Conservation (phyloP, 2,329 filamentous ascomycete species). For the Chaetomium sp. region DNA sequence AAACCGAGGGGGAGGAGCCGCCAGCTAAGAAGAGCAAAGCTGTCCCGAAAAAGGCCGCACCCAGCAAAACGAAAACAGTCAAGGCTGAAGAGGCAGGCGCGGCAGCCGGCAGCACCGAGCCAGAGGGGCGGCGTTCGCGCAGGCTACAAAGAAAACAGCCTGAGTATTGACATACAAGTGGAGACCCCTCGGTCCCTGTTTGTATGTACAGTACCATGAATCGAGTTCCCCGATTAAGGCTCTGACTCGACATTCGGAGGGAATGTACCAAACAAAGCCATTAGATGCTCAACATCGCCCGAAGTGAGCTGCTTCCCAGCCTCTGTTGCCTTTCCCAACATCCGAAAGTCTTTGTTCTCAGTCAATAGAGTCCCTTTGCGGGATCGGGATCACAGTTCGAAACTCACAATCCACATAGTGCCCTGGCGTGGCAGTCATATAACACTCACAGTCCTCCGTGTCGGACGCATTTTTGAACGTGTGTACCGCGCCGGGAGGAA, state of each 20-base stretch:
- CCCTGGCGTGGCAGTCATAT: slow-evolving; percentile 44
- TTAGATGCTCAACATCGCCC: slow-evolving; percentile 39
- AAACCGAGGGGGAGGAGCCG: slow-evolving; percentile 21
- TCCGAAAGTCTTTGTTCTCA: slow-evolving; percentile 40
- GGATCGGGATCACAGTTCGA: background rate
- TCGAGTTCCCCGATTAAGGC: slow-evolving; percentile 30
- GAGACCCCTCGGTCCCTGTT: background rate
- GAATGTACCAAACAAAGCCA: slow-evolving; percentile 44
- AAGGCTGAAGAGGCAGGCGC: slow-evolving; percentile 16
- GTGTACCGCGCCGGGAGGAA: slow-evolving; percentile 42
- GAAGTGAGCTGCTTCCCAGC: slow-evolving; percentile 36
- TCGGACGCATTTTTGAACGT: slow-evolving; percentile 42
- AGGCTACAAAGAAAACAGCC: slow-evolving; percentile 26
- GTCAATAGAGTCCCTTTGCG: slow-evolving; percentile 14
- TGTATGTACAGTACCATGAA: background rate
- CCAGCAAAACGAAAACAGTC: slow-evolving; percentile 1
- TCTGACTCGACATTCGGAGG: slow-evolving; percentile 42
- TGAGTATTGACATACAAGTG: background rate
- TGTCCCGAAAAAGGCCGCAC: slow-evolving; percentile 12
- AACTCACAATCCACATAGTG: slow-evolving; percentile 44
- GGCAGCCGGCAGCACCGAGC: slow-evolving; percentile 5
- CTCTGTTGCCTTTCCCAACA: slow-evolving; percentile 39
- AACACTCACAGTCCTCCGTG: slow-evolving; percentile 41
- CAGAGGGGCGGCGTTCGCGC: slow-evolving; percentile 37
- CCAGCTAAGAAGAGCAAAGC: slow-evolving; percentile 24